A percentile compares a stretch with the other conserved stretches of the same genome.
phyloP scores from a whole-genome alignment of 2,329 filamentous ascomycete species.

The Trichoderma asperellum region DNA sequence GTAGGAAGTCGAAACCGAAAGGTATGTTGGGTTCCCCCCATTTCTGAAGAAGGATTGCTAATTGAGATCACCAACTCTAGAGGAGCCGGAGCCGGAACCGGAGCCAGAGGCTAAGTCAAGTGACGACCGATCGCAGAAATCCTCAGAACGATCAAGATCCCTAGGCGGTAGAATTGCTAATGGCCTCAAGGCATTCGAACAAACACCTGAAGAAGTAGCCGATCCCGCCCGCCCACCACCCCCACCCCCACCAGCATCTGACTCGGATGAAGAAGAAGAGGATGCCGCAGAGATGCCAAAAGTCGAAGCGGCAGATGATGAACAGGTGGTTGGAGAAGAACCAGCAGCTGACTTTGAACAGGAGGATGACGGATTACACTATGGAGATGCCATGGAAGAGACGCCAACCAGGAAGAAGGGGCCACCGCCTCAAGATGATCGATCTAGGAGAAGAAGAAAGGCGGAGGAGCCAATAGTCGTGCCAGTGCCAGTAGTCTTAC shows the following conservation, averaged over 20 bases:
- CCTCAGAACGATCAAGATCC: slow-evolving; percentile 49
- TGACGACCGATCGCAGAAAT: slow-evolving; percentile 47
- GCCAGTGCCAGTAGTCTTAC: background rate
- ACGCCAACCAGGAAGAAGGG: slow-evolving; percentile 1
- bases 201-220: slow-evolving; percentile 46
- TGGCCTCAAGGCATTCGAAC: slow-evolving; percentile 60
- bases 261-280: slow-evolving; percentile 33
- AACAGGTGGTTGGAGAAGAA: slow-evolving; percentile 36
- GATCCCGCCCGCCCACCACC: slow-evolving; percentile 44
- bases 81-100: slow-evolving; percentile 11
- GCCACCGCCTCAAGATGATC: background rate
- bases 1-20: slow-evolving; percentile 52
- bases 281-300: slow-evolving; percentile 23
- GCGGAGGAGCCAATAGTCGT: background rate
- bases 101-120: slow-evolving; percentile 17
- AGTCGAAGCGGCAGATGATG: slow-evolving; percentile 31
- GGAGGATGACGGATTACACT: slow-evolving; percentile 36
- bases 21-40: slow-evolving; percentile 39
- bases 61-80: slow-evolving; percentile 52
- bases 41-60: slow-evolving; percentile 55
- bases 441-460: slow-evolving; percentile 6
- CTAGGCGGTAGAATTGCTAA: slow-evolving; percentile 59
- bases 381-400: slow-evolving; percentile 14
- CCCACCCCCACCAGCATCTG: slow-evolving; percentile 43
- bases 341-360: slow-evolving; percentile 28